Evolutionary conservation across 331 rosid genomes (phyloP).

Genomic region (Arachis monticola): DNA sequence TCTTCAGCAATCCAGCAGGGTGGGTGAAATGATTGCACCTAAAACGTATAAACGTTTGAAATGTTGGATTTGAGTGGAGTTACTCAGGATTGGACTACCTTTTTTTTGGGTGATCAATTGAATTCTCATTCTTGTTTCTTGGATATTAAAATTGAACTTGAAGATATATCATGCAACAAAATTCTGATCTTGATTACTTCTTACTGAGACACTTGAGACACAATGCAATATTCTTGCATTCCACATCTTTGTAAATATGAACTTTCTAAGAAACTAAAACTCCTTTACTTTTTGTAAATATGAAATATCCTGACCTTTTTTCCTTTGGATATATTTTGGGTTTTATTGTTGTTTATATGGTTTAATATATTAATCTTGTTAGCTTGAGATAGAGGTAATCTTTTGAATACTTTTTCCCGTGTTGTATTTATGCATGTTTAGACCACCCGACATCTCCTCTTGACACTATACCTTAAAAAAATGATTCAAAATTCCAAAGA

Average conservation of each 20-base stretch:
- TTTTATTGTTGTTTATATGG: slow-evolving; percentile 20
- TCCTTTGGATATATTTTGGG: not conserved
- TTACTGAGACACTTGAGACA: slow-evolving; percentile 27
- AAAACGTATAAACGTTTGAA: slow-evolving; percentile 25
- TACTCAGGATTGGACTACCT: slow-evolving; percentile 5
- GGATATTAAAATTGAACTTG: slow-evolving; percentile 29
- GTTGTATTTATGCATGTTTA: not conserved
- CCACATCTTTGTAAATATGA: slow-evolving; percentile 11
- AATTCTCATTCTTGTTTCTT: slow-evolving; percentile 12
- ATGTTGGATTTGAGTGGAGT: slow-evolving; percentile 26
- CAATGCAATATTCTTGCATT: slow-evolving; percentile 2
- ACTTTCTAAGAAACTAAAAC: not conserved
- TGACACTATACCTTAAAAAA: not conserved
- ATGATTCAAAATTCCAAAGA: not conserved
- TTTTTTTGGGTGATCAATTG: slow-evolving; percentile 5
- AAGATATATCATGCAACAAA: slow-evolving; percentile 21
- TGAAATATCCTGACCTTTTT: not conserved
- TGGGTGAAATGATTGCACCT: slow-evolving; percentile 51
- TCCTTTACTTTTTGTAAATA: not conserved
- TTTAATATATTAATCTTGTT: slow-evolving; percentile 9
- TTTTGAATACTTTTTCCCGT: slow-evolving; percentile 19
- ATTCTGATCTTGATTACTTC: slow-evolving; percentile 18
- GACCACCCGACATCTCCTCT: not conserved
- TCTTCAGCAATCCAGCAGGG: slow-evolving; percentile 87
- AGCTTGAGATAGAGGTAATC: not conserved